Percentiles rank a stretch among this genome's conserved stretches.
phyloP scores from a whole-genome alignment of 2,329 filamentous ascomycete species.

The Exutisphaerella laricina region DNA sequence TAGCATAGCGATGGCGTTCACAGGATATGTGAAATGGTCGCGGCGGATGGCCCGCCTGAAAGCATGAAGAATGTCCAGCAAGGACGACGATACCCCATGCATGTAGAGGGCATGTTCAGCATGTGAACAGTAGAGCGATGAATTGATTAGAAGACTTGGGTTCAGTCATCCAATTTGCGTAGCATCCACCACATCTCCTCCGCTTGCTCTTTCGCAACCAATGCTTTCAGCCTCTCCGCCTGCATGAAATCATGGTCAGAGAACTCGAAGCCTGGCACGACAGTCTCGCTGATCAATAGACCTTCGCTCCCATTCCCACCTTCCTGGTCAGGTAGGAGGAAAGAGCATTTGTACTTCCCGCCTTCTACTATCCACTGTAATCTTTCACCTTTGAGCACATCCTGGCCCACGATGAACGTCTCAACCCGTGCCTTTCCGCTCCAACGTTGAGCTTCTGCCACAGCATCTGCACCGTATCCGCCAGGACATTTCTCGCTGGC shows the following conservation, averaged over 20 bases:
- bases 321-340: constrained; percentile 47
- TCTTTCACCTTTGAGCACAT: constrained; percentile 54
- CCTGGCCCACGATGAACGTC: constrained; percentile 57
- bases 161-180: no score
- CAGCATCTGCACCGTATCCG: constrained; percentile 44
- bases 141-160: no score
- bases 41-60: no score
- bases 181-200: constrained; percentile 44
- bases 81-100: no score
- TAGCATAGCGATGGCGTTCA: constrained; percentile 19
- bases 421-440: constrained; percentile 50
- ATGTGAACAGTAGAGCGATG: no score
- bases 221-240: constrained; percentile 43
- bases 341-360: constrained; percentile 61
- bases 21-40: no score
- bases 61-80: no score
- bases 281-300: constrained; percentile 62
- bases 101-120: no score
- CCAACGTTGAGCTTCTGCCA: constrained; percentile 46
- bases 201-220: constrained; percentile 49
- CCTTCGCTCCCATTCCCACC: constrained; percentile 40
- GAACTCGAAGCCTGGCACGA: constrained; percentile 63
- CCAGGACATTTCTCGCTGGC: constrained; percentile 15
- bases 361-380: constrained; percentile 66
- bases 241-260: constrained; percentile 62